Base-by-base conservation (phyloP, 2,329 filamentous ascomycete genomes). In the Pseudocercospora fijiensis region DNA sequence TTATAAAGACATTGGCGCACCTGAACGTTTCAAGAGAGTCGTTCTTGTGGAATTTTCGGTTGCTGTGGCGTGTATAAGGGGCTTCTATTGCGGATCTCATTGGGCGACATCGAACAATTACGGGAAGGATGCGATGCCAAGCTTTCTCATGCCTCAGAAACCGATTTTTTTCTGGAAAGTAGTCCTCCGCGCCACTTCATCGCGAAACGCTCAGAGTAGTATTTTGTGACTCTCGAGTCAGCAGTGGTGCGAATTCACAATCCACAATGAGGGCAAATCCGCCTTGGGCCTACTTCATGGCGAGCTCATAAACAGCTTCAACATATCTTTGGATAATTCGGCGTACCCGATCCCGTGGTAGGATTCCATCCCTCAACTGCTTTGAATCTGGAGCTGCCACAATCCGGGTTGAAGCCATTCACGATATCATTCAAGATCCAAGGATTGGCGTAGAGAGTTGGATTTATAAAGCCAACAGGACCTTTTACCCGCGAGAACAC, bases 401-500 rank as follows among this genome's bases (percentile, higher is more conserved):
- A 64, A 3, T 77, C 77, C 16, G 71, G 72, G 64, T 78, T 79
- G 2, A 28, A 55, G 11, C 65, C 65, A 60, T 66, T 64, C 10
- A 62, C 59, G 45, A 66, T 62, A 55, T 66, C 62, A 53, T 66
- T 66, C 18, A 66, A 53, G 20, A 62, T 28, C 62, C 53, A 41
- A 7, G 65, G 62, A 52, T 66, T 49, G 11, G n/a, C 55, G 24
- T 75, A 75, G 3, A 75, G 62, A 0, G 62, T 60, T 3, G 72
- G 72, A 62, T 75, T 75, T 30, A 79, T 64, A 65, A 79, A 78
- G 0, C 73, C 73, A 5, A 75, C 60, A 5, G 71, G 62, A 1
- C 65, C 63, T 56, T 56, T 74, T 74, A 26, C 71, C 71, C 0
- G 56, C 62, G 6, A 56, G 49, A 16, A 52, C 2, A 52, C 24